Conservation (phyloP, 1,284 basidiomycete genomes). For the Vanrija sp. region DNA sequence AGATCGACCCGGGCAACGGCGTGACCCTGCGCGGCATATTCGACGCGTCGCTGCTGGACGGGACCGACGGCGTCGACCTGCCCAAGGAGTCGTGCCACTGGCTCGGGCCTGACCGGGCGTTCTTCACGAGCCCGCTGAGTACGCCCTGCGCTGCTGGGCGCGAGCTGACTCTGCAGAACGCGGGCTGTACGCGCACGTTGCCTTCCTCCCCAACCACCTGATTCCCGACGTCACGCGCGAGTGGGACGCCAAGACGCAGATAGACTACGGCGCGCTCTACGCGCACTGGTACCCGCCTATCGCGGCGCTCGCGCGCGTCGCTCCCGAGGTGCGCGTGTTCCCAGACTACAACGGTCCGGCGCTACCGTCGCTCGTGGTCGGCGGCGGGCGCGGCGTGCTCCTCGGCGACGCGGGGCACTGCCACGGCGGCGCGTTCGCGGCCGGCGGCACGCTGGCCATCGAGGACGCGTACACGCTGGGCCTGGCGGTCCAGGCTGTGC, state of each 20-base stretch:
- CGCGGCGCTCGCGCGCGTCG: conserved; percentile 1
- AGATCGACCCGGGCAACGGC: conserved; percentile 3
- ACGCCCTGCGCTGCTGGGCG: background rate
- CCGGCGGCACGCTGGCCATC: conserved; percentile 14
- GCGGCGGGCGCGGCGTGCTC: conserved; percentile 7
- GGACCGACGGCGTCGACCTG: conserved; percentile 1
- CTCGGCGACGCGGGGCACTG: conserved; percentile 18
- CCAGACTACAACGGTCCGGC: conserved; percentile 16
- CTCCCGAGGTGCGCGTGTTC: conserved; percentile 4
- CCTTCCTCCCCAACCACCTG: conserved; percentile 3
- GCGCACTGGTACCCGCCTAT: conserved; percentile 15
- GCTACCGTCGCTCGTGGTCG: conserved; percentile 3
- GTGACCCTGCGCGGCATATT: conserved; percentile 12
- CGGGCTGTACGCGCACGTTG: conserved; percentile 4
- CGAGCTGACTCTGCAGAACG: background rate
- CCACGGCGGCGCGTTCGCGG: conserved; percentile 18
- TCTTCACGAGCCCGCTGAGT: conserved; percentile 16
- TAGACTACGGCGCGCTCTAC: conserved; percentile 5
- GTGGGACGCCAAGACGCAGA: background rate
- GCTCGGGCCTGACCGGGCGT: conserved; percentile 10
- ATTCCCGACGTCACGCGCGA: background rate
- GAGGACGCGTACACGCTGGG: conserved; percentile 17
- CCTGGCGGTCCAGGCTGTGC: conserved; percentile 3
- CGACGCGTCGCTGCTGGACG: conserved; percentile 1
- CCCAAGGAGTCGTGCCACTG: conserved; percentile 15